These are phyloP conservation scores for Cladosporium halotolerans DNA, from an alignment of 2,329 filamentous ascomycete species.

Conservation along the genomic window DNA sequence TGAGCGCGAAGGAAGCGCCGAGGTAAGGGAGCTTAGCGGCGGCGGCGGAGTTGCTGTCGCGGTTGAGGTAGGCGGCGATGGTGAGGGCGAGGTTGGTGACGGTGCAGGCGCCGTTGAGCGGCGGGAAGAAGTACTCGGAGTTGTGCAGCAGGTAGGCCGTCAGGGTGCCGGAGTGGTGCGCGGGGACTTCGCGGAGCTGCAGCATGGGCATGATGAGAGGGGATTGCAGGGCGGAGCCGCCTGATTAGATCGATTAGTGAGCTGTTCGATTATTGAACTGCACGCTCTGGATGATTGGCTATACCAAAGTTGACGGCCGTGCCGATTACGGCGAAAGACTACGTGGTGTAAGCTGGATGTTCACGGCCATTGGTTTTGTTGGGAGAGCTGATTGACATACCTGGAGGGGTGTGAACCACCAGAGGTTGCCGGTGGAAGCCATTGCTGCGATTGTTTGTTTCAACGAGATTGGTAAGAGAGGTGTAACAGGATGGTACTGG, in stretches of 20 bases:
- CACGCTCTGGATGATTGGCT: conserved; percentile 10
- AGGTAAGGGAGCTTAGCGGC: conserved; percentile 23
- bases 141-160: conserved; percentile 26
- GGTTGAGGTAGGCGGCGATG: conserved; percentile 22
- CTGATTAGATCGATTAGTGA: conserved; percentile 11
- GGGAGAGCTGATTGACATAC: not conserved
- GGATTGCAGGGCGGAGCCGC: conserved; percentile 29
- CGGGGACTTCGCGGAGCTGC: conserved; percentile 20
- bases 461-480: not conserved
- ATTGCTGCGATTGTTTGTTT: conserved; percentile 15
- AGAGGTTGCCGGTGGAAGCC: conserved; percentile 22
- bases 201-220: conserved; percentile 29
- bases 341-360: not conserved
- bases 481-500: not conserved
- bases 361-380: not conserved
- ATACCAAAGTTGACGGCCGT: conserved; percentile 26
- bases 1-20: conserved; percentile 18
- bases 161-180: conserved; percentile 22
- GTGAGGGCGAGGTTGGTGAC: conserved; percentile 25
- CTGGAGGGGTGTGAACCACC: conserved; percentile 28
- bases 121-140: conserved; percentile 28
- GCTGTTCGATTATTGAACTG: not conserved
- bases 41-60: conserved; percentile 17
- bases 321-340: conserved; percentile 22
- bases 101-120: conserved; percentile 26